Percentiles rank a stretch among this genome's conserved stretches.
phyloP scores from a whole-genome alignment of 2,329 filamentous ascomycete species.

The Pyrenochaeta sp. region DNA sequence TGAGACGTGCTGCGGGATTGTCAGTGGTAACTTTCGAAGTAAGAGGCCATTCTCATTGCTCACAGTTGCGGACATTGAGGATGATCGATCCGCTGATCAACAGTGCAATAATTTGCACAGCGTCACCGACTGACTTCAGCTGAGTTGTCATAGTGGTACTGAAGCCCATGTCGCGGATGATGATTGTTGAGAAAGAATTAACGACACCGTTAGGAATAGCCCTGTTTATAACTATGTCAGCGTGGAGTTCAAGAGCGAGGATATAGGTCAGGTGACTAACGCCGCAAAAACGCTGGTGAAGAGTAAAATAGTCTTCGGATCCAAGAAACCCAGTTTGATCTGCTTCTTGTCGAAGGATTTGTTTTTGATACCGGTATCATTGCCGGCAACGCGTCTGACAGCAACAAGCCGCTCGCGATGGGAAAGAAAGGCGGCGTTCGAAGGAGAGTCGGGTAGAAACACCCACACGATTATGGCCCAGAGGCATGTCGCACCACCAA shows the following conservation, averaged over 20 bases:
- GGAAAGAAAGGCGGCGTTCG: slow-evolving; percentile 27
- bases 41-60: not conserved
- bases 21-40: not conserved
- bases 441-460: slow-evolving; percentile 59
- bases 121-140: slow-evolving; percentile 28
- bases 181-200: slow-evolving; percentile 31
- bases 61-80: slow-evolving; percentile 42
- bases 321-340: slow-evolving; percentile 54
- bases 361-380: slow-evolving; percentile 60
- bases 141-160: slow-evolving; percentile 33
- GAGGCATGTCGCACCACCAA: slow-evolving; percentile 39
- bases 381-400: slow-evolving; percentile 51
- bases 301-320: slow-evolving; percentile 48
- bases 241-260: too few species aligned
- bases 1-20: not conserved
- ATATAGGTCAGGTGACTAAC: not conserved
- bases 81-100: slow-evolving; percentile 2
- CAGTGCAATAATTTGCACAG: slow-evolving; percentile 17
- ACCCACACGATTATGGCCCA: slow-evolving; percentile 55
- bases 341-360: slow-evolving; percentile 55
- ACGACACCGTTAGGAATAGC: slow-evolving; percentile 47
- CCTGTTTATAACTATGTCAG: slow-evolving; percentile 32
- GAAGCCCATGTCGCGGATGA: slow-evolving; percentile 46
- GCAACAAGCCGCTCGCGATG: slow-evolving; percentile 24
- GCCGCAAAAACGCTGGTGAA: slow-evolving; percentile 34